Percentiles rank a stretch among this genome's conserved stretches.
These are phyloP conservation scores for Phytopythium delawarense DNA, from an alignment of 352 stramenopile genomes.

Conservation along the genomic window DNA sequence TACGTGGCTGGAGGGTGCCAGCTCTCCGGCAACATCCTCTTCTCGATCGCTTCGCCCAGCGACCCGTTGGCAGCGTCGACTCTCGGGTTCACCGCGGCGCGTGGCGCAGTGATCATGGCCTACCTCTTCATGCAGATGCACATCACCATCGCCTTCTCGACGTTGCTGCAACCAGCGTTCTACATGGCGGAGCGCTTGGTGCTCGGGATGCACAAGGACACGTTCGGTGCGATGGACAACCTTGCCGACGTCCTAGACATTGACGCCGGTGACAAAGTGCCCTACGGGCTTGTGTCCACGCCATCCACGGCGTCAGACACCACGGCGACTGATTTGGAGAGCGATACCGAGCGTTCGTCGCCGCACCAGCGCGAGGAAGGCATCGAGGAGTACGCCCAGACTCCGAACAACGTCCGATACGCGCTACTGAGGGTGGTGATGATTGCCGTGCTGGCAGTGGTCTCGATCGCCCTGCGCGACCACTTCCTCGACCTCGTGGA, in stretches of 20 bases:
- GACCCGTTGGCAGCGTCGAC: slow-evolving; percentile 14
- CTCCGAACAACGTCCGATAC: not conserved
- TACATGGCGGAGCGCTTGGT: slow-evolving; percentile 38
- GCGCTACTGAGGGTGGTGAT: not conserved
- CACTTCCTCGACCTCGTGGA: no score
- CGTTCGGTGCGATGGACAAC: not conserved
- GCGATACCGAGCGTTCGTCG: not conserved
- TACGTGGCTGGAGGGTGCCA: slow-evolving; percentile 38
- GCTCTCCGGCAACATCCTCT: slow-evolving; percentile 49
- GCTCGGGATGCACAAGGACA: slow-evolving; percentile 35
- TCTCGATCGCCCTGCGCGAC: no score
- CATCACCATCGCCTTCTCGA: slow-evolving; percentile 44
- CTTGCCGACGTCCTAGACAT: not conserved
- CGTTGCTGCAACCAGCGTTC: slow-evolving; percentile 43
- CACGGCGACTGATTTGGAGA: not conserved
- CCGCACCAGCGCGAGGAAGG: not conserved
- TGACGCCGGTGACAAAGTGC: not conserved
- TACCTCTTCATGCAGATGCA: slow-evolving; percentile 52
- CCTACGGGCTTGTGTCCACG: slow-evolving; percentile 2
- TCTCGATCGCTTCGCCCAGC: slow-evolving; percentile 30
- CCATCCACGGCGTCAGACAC: not conserved
- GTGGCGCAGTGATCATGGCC: slow-evolving; percentile 32
- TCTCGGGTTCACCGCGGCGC: slow-evolving; percentile 31
- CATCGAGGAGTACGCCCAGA: not conserved
- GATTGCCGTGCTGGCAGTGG: slow-evolving; percentile 15